Evolutionary conservation across 176 grass and related monocot genomes (phyloP), one percentile per base, ranked within the genome.

Genomic region (Otatea glauca): DNA sequence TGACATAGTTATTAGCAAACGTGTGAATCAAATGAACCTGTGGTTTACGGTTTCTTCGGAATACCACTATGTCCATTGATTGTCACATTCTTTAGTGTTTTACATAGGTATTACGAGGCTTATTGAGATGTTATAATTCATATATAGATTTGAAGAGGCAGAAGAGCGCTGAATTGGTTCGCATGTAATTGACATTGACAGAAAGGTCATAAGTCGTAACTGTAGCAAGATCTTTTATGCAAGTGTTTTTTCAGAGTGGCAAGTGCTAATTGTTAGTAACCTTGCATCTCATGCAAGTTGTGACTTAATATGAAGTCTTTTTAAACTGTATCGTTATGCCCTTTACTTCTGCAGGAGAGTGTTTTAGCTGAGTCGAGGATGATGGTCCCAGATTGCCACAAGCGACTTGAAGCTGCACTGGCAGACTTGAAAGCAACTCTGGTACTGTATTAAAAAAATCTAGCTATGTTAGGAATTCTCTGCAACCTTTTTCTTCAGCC

Each of bases 301-400:
- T 8, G 17, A 24, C n/a, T 49, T 14, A 18, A 50, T 70, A 5
- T 39, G 6, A 24, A 70, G 2, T 20, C 45, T n/a, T 3, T 4
- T 45, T 7, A 48, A 77, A 77, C 25, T 49, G 15, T 18, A 42
- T 66, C 55, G 38, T 65, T 53, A 75, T 72, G 35, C 23, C 24
- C 5, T 86, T 18, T 66, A 51, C 21, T 12, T 70, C 5, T 62
- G 55, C 83, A 95, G 91, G 91, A 98, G 78, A 98, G 95, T 89
- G 93, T 98, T 61, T 85, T 98, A 88, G 91, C 93, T 72, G 96
- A 98, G 77, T 95, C 96, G 2, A 95, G 93, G 84, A 98, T 98
- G 96, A 98, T 94, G 96, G 86, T 94, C 17, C 93, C 96, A 83
- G 96, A 94, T 84, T 98, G 96, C 89, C 93, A 86, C 65, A 98